Base-by-base conservation (phyloP, 164 flowering plant genomes). In the Vitis riparia region DNA sequence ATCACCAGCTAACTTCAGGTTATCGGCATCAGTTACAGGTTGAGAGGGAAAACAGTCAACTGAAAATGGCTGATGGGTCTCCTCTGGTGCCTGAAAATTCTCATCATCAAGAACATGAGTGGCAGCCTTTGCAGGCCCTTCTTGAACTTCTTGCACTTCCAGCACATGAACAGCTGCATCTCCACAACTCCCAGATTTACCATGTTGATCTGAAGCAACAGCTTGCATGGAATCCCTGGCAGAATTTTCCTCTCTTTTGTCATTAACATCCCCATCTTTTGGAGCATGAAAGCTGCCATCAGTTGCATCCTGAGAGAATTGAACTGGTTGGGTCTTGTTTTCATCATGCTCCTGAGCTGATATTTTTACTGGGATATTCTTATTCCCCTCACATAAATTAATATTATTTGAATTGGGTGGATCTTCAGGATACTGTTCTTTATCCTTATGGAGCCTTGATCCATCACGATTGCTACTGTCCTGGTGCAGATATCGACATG, bases 401-500 rank as follows among this genome's bases (percentile, higher is more conserved):
- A 76, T 63, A 63, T 65, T 63, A 60, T 68, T 85, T 15, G 67
- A 44, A 71, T 69, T 69, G 23, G 51, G 72, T 53, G 73, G 71
- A 67, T 8, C 72, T 70, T 86, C 91, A 9, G 60, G 51, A 71
- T 68, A 8, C 44, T 73, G 81, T 11, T 81, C 81, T 73, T 73
- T 86, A 70, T 77, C 75, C 69, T 77, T 81, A 62, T 76, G 52
- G 30, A 62, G 75, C 72, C 78, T 80, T 57, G 82, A 65, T 51
- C 72, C 76, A 61, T 80, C 89, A 73, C 67, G 73, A 76, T 49
- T 79, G 17, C 73, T 77, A 19, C 78, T 37, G 27, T 81, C 90
- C 64, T 66, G 82, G 68, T 94, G 97, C 68, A 76, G 19, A 79
- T 71, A 94, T 23, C 90, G 86, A 77, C 99, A 94, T 44, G 92